Conservation (phyloP, 1,284 basidiomycete genomes). For the Heliocybe sulcata region DNA sequence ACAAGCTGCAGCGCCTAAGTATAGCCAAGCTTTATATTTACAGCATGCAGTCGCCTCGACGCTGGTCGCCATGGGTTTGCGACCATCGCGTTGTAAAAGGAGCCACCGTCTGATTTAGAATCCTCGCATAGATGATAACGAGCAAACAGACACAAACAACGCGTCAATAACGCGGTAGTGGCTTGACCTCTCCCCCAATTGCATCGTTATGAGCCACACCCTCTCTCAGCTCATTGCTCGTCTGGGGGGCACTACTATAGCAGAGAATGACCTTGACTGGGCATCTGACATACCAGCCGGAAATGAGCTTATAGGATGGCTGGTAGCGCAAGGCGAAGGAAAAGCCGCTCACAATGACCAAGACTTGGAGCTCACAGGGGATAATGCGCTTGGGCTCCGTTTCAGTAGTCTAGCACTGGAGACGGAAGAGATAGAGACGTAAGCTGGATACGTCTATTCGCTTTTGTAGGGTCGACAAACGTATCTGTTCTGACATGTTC, state of each 20-base stretch:
- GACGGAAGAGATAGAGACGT: slow-evolving; percentile 11
- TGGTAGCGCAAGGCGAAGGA: slow-evolving; percentile 12
- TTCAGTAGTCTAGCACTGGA: slow-evolving; percentile 12
- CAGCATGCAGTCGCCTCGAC: no score
- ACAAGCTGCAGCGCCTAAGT: no score
- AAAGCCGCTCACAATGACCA: neutral
- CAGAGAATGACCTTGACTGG: slow-evolving; percentile 14
- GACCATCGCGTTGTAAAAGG: no score
- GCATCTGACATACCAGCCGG: slow-evolving; percentile 16
- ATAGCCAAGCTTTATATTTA: no score
- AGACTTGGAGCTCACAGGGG: neutral
- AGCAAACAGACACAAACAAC: neutral
- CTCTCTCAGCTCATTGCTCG: neutral
- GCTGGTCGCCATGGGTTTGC: no score
- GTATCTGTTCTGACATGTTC: no score
- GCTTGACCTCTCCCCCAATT: neutral
- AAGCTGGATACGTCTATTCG: neutral
- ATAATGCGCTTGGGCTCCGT: neutral
- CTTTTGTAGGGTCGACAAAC: no score
- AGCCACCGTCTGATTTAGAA: no score
- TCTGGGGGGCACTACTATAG: slow-evolving; percentile 11
- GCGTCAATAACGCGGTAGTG: neutral
- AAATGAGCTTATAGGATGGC: slow-evolving; percentile 15
- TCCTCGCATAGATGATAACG: neutral
- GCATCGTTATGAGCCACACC: neutral